A percentile compares a stretch with the other conserved stretches of the same genome.
These are phyloP conservation scores for Lyophyllum atratum DNA, from an alignment of 768 basidiomycete genomes.

Conservation along the genomic window DNA sequence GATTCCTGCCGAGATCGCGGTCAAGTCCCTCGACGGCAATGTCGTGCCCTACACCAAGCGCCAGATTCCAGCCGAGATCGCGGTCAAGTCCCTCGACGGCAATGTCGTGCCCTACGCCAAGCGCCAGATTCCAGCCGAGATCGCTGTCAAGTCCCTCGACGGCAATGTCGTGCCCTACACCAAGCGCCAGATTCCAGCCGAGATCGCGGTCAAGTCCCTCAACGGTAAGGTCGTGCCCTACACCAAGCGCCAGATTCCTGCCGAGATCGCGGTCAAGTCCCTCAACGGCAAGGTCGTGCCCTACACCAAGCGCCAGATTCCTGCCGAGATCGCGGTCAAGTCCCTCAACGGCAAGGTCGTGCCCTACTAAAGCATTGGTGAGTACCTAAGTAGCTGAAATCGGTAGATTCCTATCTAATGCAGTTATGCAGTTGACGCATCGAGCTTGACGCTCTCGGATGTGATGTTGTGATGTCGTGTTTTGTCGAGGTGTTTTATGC, in stretches of 20 bases:
- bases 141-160: constrained; percentile 23
- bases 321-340: constrained; percentile 30
- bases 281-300: constrained; percentile 23
- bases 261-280: constrained; percentile 22
- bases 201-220: constrained; percentile 32
- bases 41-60: constrained; percentile 27
- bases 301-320: constrained; percentile 27
- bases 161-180: constrained; percentile 21
- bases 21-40: constrained; percentile 19
- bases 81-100: constrained; percentile 25
- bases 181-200: constrained; percentile 22
- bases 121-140: constrained; percentile 25
- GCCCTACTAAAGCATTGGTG: constrained; percentile 10
- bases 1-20: constrained; percentile 29
- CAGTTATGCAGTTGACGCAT: not conserved
- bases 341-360: constrained; percentile 18
- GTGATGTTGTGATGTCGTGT: not conserved
- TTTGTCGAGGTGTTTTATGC: constrained; percentile 6
- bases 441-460: constrained; percentile 2
- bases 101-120: constrained; percentile 18
- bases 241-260: constrained; percentile 26
- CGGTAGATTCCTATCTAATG: not conserved
- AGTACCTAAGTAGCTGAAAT: not conserved
- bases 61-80: constrained; percentile 29
- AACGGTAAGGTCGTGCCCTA: constrained; percentile 33